These are phyloP conservation scores for Hura crepitans DNA, from an alignment of 441 rosid species.

Conservation along the genomic window DNA sequence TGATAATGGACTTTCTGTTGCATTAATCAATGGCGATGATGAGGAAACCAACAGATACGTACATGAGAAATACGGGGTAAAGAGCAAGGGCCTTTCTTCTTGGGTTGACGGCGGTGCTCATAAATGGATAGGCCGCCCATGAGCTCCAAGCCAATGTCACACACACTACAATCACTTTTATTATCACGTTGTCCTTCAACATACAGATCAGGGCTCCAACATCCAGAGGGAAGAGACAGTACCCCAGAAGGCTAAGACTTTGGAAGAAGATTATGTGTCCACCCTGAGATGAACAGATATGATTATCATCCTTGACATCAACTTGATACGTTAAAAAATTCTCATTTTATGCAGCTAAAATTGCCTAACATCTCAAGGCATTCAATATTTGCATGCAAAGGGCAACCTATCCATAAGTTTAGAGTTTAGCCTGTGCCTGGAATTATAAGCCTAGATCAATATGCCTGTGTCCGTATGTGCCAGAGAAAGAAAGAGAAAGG, in stretches of 20 bases:
- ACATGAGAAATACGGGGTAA: conserved; percentile 89
- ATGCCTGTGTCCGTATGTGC: not conserved
- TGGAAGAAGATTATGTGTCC: conserved; percentile 94
- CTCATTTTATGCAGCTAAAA: not conserved
- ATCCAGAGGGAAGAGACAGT: conserved; percentile 90
- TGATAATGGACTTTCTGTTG: conserved; percentile 14
- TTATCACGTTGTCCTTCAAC: conserved; percentile 70
- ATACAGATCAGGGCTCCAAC: conserved; percentile 80
- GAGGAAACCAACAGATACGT: conserved; percentile 86
- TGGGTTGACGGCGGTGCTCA: conserved; percentile 87
- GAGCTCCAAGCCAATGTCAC: conserved; percentile 95
- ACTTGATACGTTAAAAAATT: not conserved
- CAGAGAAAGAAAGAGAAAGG: conserved; percentile 8
- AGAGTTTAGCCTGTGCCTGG: not conserved
- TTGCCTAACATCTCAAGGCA: not conserved
- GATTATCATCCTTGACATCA: not conserved
- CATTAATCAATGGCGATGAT: conserved; percentile 75
- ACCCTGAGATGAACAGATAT: conserved; percentile 49
- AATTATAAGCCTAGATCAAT: not conserved
- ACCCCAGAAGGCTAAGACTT: conserved; percentile 81
- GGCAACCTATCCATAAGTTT: not conserved
- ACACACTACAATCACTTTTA: conserved; percentile 67
- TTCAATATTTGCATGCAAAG: not conserved
- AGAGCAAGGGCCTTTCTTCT: conserved; percentile 87
- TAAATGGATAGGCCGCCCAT: conserved; percentile 99